Conservation (phyloP, 2,329 filamentous ascomycete species). For the Calonectria honghensis region DNA sequence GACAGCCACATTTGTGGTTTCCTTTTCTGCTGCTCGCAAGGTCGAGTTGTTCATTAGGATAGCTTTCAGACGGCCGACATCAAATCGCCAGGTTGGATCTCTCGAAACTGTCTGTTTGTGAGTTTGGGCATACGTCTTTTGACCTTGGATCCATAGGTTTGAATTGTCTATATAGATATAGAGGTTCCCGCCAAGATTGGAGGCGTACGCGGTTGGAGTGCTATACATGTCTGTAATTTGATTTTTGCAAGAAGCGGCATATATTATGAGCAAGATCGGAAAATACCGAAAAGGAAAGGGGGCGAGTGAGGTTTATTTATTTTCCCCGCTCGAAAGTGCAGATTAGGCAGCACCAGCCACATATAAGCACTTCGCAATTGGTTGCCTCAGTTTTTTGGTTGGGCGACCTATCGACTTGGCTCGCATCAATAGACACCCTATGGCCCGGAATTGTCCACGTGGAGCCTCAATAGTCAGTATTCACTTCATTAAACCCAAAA, state of each 20-base stretch:
- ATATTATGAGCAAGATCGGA: neutral
- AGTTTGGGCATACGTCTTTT: conserved; percentile 19
- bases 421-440: neutral
- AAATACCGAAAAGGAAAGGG: neutral
- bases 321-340: neutral
- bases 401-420: neutral
- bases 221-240: neutral
- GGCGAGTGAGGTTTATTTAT: conserved; percentile 8
- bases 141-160: conserved; percentile 27
- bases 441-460: neutral
- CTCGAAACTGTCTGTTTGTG: conserved; percentile 5
- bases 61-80: neutral
- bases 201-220: neutral
- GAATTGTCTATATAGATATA: conserved; percentile 31
- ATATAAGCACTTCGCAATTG: neutral
- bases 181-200: neutral
- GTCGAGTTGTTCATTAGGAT: conserved; percentile 15
- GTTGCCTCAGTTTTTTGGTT: neutral
- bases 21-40: neutral
- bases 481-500: neutral
- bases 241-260: neutral
- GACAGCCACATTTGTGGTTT: conserved; percentile 12
- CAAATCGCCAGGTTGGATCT: conserved; percentile 35
- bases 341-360: neutral
- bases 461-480: neutral